Base-by-base conservation (phyloP, 768 basidiomycete genomes). In the Baorangia bicolor region DNA sequence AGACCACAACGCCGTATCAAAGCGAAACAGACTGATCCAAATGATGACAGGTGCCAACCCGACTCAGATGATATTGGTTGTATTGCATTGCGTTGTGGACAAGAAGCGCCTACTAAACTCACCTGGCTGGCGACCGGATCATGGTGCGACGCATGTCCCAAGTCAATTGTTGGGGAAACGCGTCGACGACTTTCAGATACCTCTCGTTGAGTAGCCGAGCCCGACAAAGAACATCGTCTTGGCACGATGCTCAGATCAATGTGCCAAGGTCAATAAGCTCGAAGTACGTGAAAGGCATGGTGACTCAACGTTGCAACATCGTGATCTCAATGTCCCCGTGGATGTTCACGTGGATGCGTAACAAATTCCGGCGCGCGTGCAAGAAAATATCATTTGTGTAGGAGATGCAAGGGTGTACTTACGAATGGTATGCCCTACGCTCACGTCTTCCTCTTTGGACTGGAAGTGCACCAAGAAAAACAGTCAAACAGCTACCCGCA, bases 361-460 rank as follows among this genome's bases (percentile, higher is more conserved):
- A 56, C 44, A 30, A 21, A 46, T 27, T 40, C 58, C 51, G 18
- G 51, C 48, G 59, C 57, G 64, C 65, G 33, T 61, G 62, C 54
- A 65, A 63, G 59, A 56, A 60, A 60, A 60, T 64, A 73, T 73
- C 58, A 81, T 78, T 77, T 65, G 73, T 69, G 65, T 74, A 71
- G 69, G 61, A 67, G 72, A 71, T 69, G 76, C 38, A 78, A 79
- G 73, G 73, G 77, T 77, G 77, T 82, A 83, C 81, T 84, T 81
- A 83, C 82, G 77, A 68, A 71, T 69, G 65, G 49, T 55, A 58
- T 65, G 56, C 61, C 69, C 55, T 53, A 63, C 42, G 48, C 57
- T 58, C 56, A 67, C 44, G 50, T 46, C 57, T 66, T 53, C 64
- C 64, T 56, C 59, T 60, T 60, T 35, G 35, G 33, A 59, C 52